Percentiles rank a stretch among this genome's conserved stretches.
Evolutionary conservation across 345 rosid genomes (phyloP).

Genomic region (Eucalyptus curtisii): DNA sequence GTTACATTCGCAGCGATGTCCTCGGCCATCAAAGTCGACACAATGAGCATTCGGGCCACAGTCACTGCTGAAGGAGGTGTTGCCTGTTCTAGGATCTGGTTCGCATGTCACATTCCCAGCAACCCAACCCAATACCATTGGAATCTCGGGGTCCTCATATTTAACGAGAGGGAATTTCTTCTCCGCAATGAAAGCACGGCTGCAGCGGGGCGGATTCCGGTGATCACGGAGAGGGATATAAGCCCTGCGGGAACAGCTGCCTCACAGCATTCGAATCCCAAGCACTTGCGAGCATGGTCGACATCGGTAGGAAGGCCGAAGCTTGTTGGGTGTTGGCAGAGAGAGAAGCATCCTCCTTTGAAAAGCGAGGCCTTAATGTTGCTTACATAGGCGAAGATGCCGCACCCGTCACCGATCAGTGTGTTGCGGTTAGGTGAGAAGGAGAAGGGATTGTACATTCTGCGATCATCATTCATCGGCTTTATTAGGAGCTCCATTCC

Average conservation of each 20-base stretch:
- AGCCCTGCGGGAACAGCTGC: not conserved
- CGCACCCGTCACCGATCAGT: not conserved
- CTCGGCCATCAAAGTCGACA: not conserved
- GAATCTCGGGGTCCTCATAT: not conserved
- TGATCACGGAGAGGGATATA: not conserved
- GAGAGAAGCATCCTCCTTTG: not conserved
- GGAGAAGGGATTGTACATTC: not conserved
- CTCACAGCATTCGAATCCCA: slow-evolving; percentile 3
- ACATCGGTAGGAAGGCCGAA: not conserved
- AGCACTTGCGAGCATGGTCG: not conserved
- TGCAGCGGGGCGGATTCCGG: not conserved
- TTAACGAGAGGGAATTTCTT: not conserved
- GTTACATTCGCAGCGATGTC: not conserved
- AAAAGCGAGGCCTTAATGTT: not conserved
- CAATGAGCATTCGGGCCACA: slow-evolving; percentile 1
- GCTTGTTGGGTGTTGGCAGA: not conserved
- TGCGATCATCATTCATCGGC: not conserved
- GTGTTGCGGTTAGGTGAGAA: not conserved
- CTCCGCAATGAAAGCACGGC: not conserved
- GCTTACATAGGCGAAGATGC: not conserved
- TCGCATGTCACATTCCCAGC: not conserved
- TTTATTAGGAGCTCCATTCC: not conserved
- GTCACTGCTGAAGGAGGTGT: not conserved
- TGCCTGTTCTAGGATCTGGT: not conserved
- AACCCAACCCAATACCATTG: slow-evolving; percentile 2